Conservation (phyloP, 805 yeast genomes). For the Metschnikowia kunwiensis region DNA sequence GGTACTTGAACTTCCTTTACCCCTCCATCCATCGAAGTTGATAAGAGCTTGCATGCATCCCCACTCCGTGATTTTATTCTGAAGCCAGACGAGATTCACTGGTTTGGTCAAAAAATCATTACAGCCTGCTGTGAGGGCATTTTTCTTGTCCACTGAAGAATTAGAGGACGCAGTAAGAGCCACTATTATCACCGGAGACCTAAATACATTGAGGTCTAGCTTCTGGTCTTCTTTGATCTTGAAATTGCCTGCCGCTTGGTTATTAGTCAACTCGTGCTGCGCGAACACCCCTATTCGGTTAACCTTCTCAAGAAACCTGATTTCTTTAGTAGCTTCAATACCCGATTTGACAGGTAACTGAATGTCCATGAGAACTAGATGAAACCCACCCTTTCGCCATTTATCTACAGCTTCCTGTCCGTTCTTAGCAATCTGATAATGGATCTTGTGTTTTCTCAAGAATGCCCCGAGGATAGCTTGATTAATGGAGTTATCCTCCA, state of each 20-base stretch:
- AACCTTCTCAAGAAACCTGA: constrained; percentile 74
- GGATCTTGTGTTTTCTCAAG: constrained; percentile 78
- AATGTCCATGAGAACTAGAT: constrained; percentile 93
- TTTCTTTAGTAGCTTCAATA: constrained; percentile 89
- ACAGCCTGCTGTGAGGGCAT: constrained; percentile 95
- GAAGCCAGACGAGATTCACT: constrained; percentile 89
- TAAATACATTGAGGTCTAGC: constrained; percentile 60
- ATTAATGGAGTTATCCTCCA: constrained; percentile 94
- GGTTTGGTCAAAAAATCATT: constrained; percentile 96
- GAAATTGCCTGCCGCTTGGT: constrained; percentile 20
- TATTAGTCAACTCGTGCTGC: constrained; percentile 31
- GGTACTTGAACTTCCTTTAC: constrained; percentile 9
- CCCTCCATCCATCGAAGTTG: constrained; percentile 86
- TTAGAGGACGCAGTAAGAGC: constrained; percentile 90
- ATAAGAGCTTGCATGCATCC: constrained; percentile 98
- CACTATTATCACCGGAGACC: constrained; percentile 95
- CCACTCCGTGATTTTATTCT: constrained; percentile 94
- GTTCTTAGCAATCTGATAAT: constrained; percentile 81
- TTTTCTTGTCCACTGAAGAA: constrained; percentile 76
- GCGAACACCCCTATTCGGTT: constrained; percentile 74
- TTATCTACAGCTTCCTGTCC: constrained; percentile 94
- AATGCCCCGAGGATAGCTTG: constrained; percentile 89
- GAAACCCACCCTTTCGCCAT: constrained; percentile 94
- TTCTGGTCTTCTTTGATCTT: constrained; percentile 46
- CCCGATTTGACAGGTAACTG: constrained; percentile 97